phyloP scores from a whole-genome alignment of 768 basidiomycete species.

The Coprinopsis sp. region DNA sequence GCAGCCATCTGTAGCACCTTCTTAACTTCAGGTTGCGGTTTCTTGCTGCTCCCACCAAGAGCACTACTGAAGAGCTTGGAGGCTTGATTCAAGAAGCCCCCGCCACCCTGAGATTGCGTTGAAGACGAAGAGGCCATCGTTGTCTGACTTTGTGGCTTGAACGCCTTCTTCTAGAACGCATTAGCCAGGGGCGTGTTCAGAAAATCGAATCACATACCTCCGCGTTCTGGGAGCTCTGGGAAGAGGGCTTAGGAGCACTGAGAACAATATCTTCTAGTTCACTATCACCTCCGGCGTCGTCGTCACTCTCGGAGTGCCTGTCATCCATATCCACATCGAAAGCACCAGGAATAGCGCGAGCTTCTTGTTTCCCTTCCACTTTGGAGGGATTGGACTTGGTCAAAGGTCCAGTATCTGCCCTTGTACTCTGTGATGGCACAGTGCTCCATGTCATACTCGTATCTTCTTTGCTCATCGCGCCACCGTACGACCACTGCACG shows the following conservation, averaged over 20 bases:
- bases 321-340: slow-evolving; percentile 37
- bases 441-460: slow-evolving; percentile 79
- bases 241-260: slow-evolving; percentile 32
- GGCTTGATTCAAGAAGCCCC: slow-evolving; percentile 67
- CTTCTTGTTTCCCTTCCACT: slow-evolving; percentile 4
- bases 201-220: slow-evolving; percentile 33
- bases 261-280: slow-evolving; percentile 39
- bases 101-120: slow-evolving; percentile 38
- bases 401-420: slow-evolving; percentile 33
- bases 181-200: slow-evolving; percentile 8
- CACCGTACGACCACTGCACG: slow-evolving; percentile 60
- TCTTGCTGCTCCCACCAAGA: slow-evolving; percentile 66
- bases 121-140: slow-evolving; percentile 43
- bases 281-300: slow-evolving; percentile 26
- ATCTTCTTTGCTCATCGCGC: slow-evolving; percentile 48
- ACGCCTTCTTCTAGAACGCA: slow-evolving; percentile 18
- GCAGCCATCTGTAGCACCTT: slow-evolving; percentile 76
- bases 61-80: slow-evolving; percentile 64
- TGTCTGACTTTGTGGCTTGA: slow-evolving; percentile 49
- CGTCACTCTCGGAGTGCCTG: slow-evolving; percentile 26
- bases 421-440: slow-evolving; percentile 54
- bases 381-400: slow-evolving; percentile 12
- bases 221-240: too few species aligned
- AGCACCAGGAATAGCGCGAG: slow-evolving; percentile 21
- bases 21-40: slow-evolving; percentile 73